These are phyloP conservation scores for Fusarium virguliforme DNA, from an alignment of 2,329 filamentous ascomycete species.

Conservation along the genomic window DNA sequence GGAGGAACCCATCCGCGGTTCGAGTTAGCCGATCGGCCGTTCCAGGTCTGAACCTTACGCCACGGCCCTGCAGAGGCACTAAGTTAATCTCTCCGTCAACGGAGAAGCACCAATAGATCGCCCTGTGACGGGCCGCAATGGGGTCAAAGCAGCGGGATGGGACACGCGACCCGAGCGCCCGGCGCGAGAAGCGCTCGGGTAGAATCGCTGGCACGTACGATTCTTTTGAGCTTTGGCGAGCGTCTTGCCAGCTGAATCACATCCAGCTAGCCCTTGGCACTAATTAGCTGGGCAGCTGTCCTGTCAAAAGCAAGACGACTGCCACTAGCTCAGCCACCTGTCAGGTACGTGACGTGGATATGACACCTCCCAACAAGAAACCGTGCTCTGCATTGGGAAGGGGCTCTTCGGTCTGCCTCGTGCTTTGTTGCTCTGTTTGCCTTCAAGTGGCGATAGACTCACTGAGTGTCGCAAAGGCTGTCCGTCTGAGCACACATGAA, in stretches of 20 bases:
- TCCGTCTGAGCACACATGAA: slow-evolving; percentile 3
- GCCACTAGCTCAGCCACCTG: slow-evolving; percentile 21
- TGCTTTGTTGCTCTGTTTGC: neutral
- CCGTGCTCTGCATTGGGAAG: neutral
- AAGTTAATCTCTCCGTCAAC: slow-evolving; percentile 2
- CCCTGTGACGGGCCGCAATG: neutral
- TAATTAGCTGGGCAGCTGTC: neutral
- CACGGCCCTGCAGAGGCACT: slow-evolving; percentile 9
- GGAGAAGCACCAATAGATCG: neutral
- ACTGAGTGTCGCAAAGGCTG: neutral
- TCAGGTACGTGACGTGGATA: slow-evolving; percentile 17
- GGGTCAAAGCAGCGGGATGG: slow-evolving; percentile 17
- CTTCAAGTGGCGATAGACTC: slow-evolving; percentile 9
- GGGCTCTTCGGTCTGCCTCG: neutral
- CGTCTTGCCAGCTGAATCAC: slow-evolving; percentile 13
- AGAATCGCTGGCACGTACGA: neutral
- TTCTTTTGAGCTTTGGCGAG: neutral
- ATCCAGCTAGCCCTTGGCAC: slow-evolving; percentile 9
- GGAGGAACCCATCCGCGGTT: neutral
- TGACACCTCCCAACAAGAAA: slow-evolving; percentile 5
- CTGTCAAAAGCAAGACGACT: slow-evolving; percentile 22
- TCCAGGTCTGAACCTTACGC: slow-evolving; percentile 5
- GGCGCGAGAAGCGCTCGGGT: slow-evolving; percentile 1
- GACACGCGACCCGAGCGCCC: slow-evolving; percentile 9
- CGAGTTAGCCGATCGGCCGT: neutral